phyloP scores from a whole-genome alignment of 345 rosid species.

The Reutealis trisperma region DNA sequence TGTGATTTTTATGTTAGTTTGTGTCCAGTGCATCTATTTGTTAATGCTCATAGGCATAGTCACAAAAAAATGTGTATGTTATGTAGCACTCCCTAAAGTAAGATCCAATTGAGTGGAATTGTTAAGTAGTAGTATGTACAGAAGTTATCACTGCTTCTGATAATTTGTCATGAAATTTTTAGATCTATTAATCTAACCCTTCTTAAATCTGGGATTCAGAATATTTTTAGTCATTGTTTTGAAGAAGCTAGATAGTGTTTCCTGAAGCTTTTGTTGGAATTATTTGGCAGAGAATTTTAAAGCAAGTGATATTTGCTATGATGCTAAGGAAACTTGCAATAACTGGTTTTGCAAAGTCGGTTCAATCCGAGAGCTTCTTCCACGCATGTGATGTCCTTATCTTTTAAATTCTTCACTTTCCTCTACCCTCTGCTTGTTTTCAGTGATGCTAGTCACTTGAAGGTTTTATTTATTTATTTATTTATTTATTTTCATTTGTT shows the following conservation, averaged over 20 bases:
- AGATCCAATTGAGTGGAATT: neutral
- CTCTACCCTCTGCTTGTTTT: neutral
- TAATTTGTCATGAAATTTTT: neutral
- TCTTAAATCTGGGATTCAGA: neutral
- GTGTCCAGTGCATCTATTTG: neutral
- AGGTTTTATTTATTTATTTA: neutral
- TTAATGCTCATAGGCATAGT: neutral
- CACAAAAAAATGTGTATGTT: neutral
- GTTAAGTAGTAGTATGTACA: neutral
- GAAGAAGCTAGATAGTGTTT: conserved; percentile 11
- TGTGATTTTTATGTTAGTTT: neutral
- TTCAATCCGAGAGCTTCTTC: conserved; percentile 83
- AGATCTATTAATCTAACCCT: neutral
- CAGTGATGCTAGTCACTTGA: conserved; percentile 5
- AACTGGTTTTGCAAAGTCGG: conserved; percentile 94
- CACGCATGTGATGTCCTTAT: conserved; percentile 68
- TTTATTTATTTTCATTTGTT: neutral
- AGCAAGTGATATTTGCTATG: conserved; percentile 59
- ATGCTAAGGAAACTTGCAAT: conserved; percentile 89
- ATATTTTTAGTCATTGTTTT: neutral
- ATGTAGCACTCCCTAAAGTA: neutral
- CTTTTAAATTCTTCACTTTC: conserved; percentile 7
- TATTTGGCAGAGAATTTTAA: conserved; percentile 60
- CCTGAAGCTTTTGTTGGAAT: conserved; percentile 22
- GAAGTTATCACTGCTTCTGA: neutral